Evolutionary conservation across 2,329 filamentous ascomycete species (phyloP).

Genomic region (Leptosphaerulina australis): DNA sequence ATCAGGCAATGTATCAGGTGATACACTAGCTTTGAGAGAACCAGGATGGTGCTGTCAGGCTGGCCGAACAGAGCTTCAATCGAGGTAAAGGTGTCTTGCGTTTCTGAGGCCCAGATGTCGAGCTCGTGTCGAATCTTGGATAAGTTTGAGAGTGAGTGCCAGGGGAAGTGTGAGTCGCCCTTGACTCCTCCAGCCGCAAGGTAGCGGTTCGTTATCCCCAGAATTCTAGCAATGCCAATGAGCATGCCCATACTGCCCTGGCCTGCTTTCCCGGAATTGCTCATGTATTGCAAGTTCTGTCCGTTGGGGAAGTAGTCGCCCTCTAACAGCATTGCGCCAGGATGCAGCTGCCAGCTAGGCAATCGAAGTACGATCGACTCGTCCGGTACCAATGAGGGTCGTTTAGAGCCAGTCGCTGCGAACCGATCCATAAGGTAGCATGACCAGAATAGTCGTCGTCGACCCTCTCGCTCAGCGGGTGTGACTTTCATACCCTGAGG

Average conservation of each 20-base stretch:
- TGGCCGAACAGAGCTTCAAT: slow-evolving; percentile 78
- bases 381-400: slow-evolving; percentile 80
- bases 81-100: slow-evolving; percentile 77
- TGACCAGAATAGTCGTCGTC: slow-evolving; percentile 84
- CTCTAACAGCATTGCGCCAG: slow-evolving; percentile 67
- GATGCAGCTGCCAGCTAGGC: slow-evolving; percentile 73
- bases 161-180: slow-evolving; percentile 87
- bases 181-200: slow-evolving; percentile 85
- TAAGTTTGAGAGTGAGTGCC: slow-evolving; percentile 83
- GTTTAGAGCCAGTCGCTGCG: slow-evolving; percentile 77
- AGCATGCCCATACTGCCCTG: slow-evolving; percentile 81
- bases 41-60: slow-evolving; percentile 75
- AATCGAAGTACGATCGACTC: slow-evolving; percentile 76
- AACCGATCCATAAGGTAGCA: slow-evolving; percentile 89
- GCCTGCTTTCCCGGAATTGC: slow-evolving; percentile 70
- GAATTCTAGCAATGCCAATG: slow-evolving; percentile 81
- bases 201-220: slow-evolving; percentile 84
- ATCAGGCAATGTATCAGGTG: slow-evolving; percentile 86
- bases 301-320: slow-evolving; percentile 81
- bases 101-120: slow-evolving; percentile 83
- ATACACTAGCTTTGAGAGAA: slow-evolving; percentile 85
- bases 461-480: slow-evolving; percentile 73
- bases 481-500: slow-evolving; percentile 67
- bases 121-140: slow-evolving; percentile 86
- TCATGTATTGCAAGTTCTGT: slow-evolving; percentile 76